Conservation (phyloP, 2,329 filamentous ascomycete genomes). For the Phialocephala subalpina region DNA sequence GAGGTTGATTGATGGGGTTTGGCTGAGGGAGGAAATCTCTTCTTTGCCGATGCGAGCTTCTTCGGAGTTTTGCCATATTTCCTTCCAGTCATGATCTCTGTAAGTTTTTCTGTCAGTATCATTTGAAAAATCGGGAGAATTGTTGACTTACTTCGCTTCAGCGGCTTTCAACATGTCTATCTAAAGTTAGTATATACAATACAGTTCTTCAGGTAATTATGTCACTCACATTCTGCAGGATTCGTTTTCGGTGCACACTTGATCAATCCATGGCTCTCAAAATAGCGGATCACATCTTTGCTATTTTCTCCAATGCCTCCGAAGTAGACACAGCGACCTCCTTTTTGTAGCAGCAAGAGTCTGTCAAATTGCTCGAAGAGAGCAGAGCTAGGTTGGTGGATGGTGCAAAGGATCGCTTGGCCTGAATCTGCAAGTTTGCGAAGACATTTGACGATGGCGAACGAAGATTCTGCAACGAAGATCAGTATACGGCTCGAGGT, state of each 20-base stretch:
- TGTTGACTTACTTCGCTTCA: conserved; percentile 3
- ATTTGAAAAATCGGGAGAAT: background rate
- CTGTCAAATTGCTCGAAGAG: conserved; percentile 89
- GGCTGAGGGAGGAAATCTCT: background rate
- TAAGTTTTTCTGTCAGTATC: background rate
- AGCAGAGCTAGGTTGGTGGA: conserved; percentile 92
- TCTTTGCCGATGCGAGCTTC: conserved; percentile 3
- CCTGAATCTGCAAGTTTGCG: conserved; percentile 88
- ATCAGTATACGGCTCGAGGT: background rate
- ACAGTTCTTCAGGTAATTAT: conserved; percentile 59
- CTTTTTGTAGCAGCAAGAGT: conserved; percentile 78
- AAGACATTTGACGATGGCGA: conserved; percentile 85
- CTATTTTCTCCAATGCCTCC: conserved; percentile 78
- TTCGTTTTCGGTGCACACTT: conserved; percentile 73
- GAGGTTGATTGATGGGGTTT: background rate
- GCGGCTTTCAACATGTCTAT: conserved; percentile 10
- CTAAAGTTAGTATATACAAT: background rate
- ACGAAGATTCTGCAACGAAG: conserved; percentile 76
- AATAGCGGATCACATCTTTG: conserved; percentile 72
- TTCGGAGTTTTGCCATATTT: conserved; percentile 62
- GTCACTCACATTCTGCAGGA: conserved; percentile 80
- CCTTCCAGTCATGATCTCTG: conserved; percentile 50
- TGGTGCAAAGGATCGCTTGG: conserved; percentile 92
- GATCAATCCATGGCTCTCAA: conserved; percentile 72
- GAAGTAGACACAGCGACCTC: conserved; percentile 81